A percentile compares a stretch with the other conserved stretches of the same genome.
Evolutionary conservation across 352 stramenopile genomes (phyloP).

Genomic region (Blastocystis sp.): DNA sequence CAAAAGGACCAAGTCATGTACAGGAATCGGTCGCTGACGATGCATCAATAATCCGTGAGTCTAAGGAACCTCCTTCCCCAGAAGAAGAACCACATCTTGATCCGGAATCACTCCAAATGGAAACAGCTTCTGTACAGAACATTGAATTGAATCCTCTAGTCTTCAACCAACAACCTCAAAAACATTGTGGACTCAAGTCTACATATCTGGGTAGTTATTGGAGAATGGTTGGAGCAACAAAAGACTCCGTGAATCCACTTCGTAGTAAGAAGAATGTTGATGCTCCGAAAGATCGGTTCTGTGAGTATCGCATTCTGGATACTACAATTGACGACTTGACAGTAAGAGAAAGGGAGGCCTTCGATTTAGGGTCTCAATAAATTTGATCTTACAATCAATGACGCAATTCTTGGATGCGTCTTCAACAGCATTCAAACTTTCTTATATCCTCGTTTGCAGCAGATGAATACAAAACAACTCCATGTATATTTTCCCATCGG

Average conservation of each 20-base stretch:
- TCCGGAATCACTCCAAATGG: conserved; percentile 7
- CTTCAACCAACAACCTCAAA: not conserved
- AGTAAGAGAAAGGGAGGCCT: not conserved
- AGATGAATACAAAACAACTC: not conserved
- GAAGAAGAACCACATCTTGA: not conserved
- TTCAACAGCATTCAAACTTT: not conserved
- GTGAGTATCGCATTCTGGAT: not conserved
- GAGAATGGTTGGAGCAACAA: conserved; percentile 27
- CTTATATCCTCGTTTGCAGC: conserved; percentile 1
- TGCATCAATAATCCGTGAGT: not conserved
- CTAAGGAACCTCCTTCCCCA: not conserved
- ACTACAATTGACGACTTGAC: conserved; percentile 8
- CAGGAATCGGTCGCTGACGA: not conserved
- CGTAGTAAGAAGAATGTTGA: conserved; percentile 24
- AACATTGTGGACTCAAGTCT: conserved; percentile 7
- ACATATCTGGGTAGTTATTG: conserved; percentile 19
- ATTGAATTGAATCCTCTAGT: not conserved
- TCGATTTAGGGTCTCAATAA: not conserved
- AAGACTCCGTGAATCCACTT: conserved; percentile 17
- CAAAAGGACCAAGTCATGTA: not conserved
- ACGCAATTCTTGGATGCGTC: conserved; percentile 10
- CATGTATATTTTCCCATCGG: not conserved
- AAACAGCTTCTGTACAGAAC: conserved; percentile 21
- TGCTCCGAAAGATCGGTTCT: not conserved
- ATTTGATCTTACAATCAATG: conserved; percentile 36